A percentile compares a stretch with the other conserved stretches of the same genome.
Conservation (phyloP, 179 eudicot species). For the Corrigiola litoralis region DNA sequence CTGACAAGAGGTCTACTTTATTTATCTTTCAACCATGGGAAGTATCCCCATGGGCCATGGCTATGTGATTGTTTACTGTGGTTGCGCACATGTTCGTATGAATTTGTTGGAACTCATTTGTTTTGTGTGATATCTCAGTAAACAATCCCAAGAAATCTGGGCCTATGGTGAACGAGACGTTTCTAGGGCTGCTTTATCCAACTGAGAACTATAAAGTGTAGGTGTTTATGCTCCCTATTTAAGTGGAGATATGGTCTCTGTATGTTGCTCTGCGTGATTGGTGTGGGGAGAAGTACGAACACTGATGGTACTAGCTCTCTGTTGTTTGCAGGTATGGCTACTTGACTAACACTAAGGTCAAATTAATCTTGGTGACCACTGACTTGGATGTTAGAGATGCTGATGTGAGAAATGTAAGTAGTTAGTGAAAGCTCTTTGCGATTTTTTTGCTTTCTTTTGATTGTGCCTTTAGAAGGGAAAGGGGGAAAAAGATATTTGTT, state of each 20-base stretch:
- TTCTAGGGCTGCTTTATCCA: slow-evolving; percentile 89
- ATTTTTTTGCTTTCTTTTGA: not conserved
- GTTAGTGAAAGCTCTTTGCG: not conserved
- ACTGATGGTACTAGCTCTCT: slow-evolving; percentile 10
- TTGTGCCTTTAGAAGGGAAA: too few relatives aligned
- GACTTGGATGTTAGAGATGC: slow-evolving; percentile 92
- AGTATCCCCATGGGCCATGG: not conserved
- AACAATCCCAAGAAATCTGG: slow-evolving; percentile 95
- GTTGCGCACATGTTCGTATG: not conserved
- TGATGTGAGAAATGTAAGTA: slow-evolving; percentile 92
- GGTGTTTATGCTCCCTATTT: slow-evolving; percentile 21
- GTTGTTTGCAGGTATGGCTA: slow-evolving; percentile 72
- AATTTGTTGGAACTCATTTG: slow-evolving; percentile 1
- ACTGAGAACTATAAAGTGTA: slow-evolving; percentile 97
- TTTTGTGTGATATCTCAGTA: slow-evolving; percentile 46
- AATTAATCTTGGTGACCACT: slow-evolving; percentile 88
- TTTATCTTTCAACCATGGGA: not conserved
- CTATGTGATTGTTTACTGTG: not conserved
- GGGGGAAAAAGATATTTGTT: too few relatives aligned
- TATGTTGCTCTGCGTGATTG: not conserved
- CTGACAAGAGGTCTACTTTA: too few relatives aligned
- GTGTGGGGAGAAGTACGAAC: not conserved
- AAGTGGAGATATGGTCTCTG: not conserved
- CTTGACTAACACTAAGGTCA: slow-evolving; percentile 92
- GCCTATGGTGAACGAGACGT: slow-evolving; percentile 91